These are phyloP conservation scores for Suhomyces panamericanus DNA, from an alignment of 1,139 yeast genomes.

Conservation along the genomic window DNA sequence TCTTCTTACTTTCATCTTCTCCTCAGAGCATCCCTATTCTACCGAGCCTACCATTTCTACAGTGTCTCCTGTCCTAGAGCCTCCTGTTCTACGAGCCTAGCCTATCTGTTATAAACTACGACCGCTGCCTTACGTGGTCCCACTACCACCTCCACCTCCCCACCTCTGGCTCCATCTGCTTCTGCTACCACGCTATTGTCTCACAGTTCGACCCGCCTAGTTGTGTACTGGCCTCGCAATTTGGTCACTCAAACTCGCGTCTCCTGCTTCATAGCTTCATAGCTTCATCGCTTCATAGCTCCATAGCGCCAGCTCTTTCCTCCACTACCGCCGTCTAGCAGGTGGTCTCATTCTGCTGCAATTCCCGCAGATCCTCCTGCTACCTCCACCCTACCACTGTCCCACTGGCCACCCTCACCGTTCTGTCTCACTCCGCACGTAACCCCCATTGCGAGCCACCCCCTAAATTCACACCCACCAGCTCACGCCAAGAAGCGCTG, in stretches of 20 bases:
- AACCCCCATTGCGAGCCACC: neutral
- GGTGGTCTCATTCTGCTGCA: neutral
- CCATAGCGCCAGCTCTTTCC: no score
- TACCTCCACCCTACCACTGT: no score
- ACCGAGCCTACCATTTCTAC: no score
- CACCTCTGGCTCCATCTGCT: neutral
- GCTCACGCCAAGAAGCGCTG: neutral
- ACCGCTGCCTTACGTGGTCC: neutral
- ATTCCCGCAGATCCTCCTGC: neutral
- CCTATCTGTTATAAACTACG: no score
- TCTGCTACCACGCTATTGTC: neutral
- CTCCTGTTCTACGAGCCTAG: no score
- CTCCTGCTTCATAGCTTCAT: no score
- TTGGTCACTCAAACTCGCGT: no score
- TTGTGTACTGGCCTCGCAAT: no score
- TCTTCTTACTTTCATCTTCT: neutral
- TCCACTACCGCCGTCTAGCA: neutral
- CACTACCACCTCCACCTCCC: neutral
- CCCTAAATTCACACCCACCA: neutral
- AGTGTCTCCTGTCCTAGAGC: no score
- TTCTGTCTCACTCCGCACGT: no score
- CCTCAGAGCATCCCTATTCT: neutral
- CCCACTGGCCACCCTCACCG: neutral
- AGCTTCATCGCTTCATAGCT: no score
- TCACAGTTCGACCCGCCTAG: no score